phyloP scores from a whole-genome alignment of 768 basidiomycete genomes.

The Suillus occidentalis region DNA sequence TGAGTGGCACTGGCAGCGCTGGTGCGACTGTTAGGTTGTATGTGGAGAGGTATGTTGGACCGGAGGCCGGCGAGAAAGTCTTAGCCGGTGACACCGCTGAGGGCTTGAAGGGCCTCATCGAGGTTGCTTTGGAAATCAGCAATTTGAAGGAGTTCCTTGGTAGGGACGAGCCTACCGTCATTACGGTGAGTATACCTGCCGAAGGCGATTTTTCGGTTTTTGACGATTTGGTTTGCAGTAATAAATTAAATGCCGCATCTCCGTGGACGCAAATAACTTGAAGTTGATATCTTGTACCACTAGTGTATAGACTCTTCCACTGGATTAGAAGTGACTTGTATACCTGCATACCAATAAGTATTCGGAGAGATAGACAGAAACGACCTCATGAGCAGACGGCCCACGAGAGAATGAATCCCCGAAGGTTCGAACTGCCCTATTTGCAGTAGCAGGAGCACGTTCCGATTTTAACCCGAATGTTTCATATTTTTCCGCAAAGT shows the following conservation, averaged over 20 bases:
- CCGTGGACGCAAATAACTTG: not conserved
- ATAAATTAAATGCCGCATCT: conserved; percentile 2
- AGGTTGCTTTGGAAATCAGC: conserved; percentile 85
- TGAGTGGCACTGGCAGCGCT: conserved; percentile 94
- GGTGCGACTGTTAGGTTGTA: conserved; percentile 98
- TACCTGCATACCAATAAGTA: not conserved
- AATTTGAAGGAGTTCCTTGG: conserved; percentile 85
- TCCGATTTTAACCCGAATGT: not conserved
- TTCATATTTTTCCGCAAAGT: not conserved
- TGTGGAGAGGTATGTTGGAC: conserved; percentile 86
- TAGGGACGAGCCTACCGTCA: conserved; percentile 91
- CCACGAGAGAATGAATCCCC: not conserved
- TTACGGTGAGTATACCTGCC: conserved; percentile 63
- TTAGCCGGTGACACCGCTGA: conserved; percentile 77
- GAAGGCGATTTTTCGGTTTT: not conserved
- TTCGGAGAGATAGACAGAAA: not conserved
- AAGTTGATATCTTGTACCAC: not conserved
- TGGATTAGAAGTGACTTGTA: not conserved
- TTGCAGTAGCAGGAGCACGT: not conserved
- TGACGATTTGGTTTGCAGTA: conserved; percentile 11
- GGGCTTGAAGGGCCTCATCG: conserved; percentile 92
- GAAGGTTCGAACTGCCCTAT: not conserved
- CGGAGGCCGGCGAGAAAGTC: conserved; percentile 67
- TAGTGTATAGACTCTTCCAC: not conserved
- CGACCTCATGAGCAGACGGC: not conserved